Base-by-base conservation (phyloP, 176 grass and related monocot genomes). In the Miscanthus lutarioriparius region DNA sequence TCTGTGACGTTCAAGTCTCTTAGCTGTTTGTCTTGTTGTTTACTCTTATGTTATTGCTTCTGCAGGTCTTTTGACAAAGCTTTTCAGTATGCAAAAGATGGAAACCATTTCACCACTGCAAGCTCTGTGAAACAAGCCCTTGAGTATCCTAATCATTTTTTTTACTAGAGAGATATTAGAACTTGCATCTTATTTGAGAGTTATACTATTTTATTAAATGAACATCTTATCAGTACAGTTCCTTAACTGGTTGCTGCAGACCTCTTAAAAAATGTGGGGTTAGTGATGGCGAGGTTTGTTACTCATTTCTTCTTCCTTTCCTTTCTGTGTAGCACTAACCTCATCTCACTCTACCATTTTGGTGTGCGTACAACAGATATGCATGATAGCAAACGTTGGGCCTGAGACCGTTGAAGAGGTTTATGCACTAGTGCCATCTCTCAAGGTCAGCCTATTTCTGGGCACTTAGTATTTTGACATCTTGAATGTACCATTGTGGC, bases 361-460 rank as follows among this genome's bases (percentile, higher is more conserved):
- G 36, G 7, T 78, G 23, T 22, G 20, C 43, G 64, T 84, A 28
- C 36, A 43, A 69, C 83, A 99, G 96, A 91, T 96, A 89, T 92
- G 91, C 86, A 82, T 99, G 96, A 91, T 99, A 72, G 93, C 87
- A 8, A 99, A 99, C 78, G 83, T 93, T 82, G 89, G 91, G 17
- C 89, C 93, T 5, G 93, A 99, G 65, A 94, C 82, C 9, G n/a
- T 89, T 10, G 91, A 99, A 66, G 96, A 96, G 81, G 91, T 92
- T 84, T 99, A 96, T 92, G 93, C 89, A 38, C 84, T 99, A 69
- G 82, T 96, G 79, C 96, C 96, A 43, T 94, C 96, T 67, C 94
- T 99, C 33, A 99, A 92, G 96, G 96, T 94, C 14, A 91, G 83
- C 28, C 72, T 77, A 39, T 79, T 88, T n/a, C 49, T 89, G 38